Percentiles rank a stretch among this genome's conserved stretches.
phyloP scores from a whole-genome alignment of 2,329 filamentous ascomycete genomes.

The Coniochaeta prunicola region DNA sequence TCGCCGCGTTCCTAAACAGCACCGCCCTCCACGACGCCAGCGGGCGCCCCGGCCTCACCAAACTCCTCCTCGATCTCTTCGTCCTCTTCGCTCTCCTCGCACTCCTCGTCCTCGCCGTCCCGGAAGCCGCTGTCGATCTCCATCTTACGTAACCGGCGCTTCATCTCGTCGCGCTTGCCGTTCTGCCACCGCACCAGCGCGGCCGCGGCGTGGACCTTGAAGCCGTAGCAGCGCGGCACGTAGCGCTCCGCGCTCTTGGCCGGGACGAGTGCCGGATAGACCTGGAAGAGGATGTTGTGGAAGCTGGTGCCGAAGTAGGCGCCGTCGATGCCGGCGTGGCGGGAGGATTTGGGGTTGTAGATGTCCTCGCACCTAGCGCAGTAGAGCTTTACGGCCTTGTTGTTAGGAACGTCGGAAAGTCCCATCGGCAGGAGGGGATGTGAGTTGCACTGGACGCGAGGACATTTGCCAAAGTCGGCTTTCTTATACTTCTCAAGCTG shows the following conservation, averaged over 20 bases:
- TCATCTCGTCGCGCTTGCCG: constrained; percentile 72
- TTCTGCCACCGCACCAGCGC: constrained; percentile 90
- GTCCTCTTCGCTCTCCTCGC: constrained; percentile 56
- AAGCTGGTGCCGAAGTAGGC: constrained; percentile 98
- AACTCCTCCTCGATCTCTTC: constrained; percentile 42
- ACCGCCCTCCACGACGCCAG: neutral
- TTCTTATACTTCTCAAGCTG: constrained; percentile 99
- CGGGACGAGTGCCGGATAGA: constrained; percentile 86
- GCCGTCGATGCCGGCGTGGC: constrained; percentile 90
- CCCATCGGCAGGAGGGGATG: constrained; percentile 94
- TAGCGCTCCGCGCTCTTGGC: constrained; percentile 81
- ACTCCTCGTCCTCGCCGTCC: constrained; percentile 54
- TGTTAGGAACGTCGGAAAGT: constrained; percentile 79
- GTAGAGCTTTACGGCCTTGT: constrained; percentile 92
- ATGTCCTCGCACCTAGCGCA: constrained; percentile 96
- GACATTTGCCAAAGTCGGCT: constrained; percentile 95
- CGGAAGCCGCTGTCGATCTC: constrained; percentile 76
- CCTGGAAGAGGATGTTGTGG: constrained; percentile 98
- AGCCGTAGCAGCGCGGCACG: constrained; percentile 85
- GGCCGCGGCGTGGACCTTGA: constrained; percentile 87
- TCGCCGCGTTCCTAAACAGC: neutral
- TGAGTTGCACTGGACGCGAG: constrained; percentile 87
- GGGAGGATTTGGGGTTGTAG: constrained; percentile 97
- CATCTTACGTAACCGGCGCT: constrained; percentile 61
- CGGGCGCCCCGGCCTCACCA: constrained; percentile 24